Evolutionary conservation across 768 basidiomycete genomes (phyloP).

Genomic region (Auriculariales sp.): DNA sequence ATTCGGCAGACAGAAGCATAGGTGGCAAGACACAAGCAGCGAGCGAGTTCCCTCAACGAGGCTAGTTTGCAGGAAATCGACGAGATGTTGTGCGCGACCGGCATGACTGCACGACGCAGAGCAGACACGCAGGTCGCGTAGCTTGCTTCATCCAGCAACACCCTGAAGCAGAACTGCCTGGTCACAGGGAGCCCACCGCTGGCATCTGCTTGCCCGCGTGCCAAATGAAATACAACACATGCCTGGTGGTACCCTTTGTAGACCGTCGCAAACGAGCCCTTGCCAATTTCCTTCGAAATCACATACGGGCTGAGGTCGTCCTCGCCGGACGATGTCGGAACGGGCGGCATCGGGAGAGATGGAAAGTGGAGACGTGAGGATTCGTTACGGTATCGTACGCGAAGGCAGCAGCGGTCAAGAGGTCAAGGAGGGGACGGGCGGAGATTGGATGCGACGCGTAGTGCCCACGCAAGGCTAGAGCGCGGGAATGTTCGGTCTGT

Average conservation of each 20-base stretch:
- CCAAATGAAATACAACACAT: conserved; percentile 14
- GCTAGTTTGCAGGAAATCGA: not conserved
- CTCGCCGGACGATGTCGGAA: conserved; percentile 18
- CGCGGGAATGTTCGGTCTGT: too few species aligned
- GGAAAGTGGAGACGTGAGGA: too few species aligned
- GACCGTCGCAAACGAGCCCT: conserved; percentile 92
- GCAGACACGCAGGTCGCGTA: not conserved
- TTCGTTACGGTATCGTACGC: too few species aligned
- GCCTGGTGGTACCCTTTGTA: conserved; percentile 89
- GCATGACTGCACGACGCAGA: not conserved
- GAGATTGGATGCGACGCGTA: too few species aligned
- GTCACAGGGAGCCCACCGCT: not conserved
- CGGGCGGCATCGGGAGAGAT: conserved; percentile 1
- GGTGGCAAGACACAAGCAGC: too few species aligned
- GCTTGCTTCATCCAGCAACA: not conserved
- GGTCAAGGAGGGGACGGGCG: too few species aligned
- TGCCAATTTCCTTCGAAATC: conserved; percentile 62
- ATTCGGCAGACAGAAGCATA: not conserved
- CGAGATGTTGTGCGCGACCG: not conserved
- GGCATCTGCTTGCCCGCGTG: too few species aligned
- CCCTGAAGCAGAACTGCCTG: not conserved
- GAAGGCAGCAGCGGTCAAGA: too few species aligned
- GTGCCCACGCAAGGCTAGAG: too few species aligned
- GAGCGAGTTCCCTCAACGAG: too few species aligned
- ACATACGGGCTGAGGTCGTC: conserved; percentile 67